phyloP scores from a whole-genome alignment of 305 asterid genomes.

The Solanum aculeatissimum region DNA sequence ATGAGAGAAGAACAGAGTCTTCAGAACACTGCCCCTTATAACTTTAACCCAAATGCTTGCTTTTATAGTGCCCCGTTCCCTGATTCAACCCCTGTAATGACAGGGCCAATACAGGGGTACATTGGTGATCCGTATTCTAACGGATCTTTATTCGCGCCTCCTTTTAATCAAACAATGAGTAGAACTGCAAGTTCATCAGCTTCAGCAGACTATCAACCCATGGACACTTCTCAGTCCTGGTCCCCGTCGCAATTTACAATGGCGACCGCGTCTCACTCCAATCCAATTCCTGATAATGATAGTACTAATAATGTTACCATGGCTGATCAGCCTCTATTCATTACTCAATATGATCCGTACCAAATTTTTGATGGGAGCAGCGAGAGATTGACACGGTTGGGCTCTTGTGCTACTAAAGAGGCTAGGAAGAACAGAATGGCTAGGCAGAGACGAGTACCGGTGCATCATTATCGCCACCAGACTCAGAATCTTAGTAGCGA shows the following conservation, averaged over 20 bases:
- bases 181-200: constrained; percentile 22
- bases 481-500: constrained; percentile 1
- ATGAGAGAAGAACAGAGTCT: constrained; percentile 8
- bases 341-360: constrained; percentile 17
- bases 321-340: constrained; percentile 11
- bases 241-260: constrained; percentile 15
- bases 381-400: constrained; percentile 36
- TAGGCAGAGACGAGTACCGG: constrained; percentile 38
- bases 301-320: background rate
- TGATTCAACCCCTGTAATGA: constrained; percentile 10
- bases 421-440: constrained; percentile 95
- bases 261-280: constrained; percentile 24
- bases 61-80: background rate
- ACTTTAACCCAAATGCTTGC: constrained; percentile 16
- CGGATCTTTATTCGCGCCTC: background rate
- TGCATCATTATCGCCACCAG: constrained; percentile 41
- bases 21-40: background rate
- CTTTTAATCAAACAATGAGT: constrained; percentile 6
- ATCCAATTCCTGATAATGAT: constrained; percentile 17
- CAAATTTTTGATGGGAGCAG: constrained; percentile 33
- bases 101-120: background rate
- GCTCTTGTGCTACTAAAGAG: constrained; percentile 70
- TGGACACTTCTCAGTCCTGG: constrained; percentile 52
- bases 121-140: constrained; percentile 16
- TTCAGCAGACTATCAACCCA: constrained; percentile 25